A percentile compares a stretch with the other conserved stretches of the same genome.
These are phyloP conservation scores for Xylariaceae sp. DNA, from an alignment of 2,329 filamentous ascomycete species.

Conservation along the genomic window DNA sequence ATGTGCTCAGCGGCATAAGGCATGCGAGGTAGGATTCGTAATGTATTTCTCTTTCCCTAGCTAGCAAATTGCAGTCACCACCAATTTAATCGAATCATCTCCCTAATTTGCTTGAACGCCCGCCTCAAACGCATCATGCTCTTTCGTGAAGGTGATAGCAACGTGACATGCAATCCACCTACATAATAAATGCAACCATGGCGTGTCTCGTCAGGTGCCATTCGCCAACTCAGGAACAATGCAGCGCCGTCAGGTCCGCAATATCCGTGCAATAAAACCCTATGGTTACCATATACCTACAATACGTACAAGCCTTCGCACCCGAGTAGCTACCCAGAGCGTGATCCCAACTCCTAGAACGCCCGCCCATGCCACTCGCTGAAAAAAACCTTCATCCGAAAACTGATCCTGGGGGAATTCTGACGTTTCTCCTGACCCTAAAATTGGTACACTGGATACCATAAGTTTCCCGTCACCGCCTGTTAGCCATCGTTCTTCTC, in stretches of 20 bases:
- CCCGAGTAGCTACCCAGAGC: background rate
- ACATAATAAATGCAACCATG: background rate
- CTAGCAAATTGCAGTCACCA: background rate
- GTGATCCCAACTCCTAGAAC: slow-evolving; percentile 1
- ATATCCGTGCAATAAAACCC: too few species aligned
- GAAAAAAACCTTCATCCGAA: background rate
- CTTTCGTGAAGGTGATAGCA: too few species aligned
- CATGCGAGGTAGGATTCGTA: slow-evolving; percentile 10
- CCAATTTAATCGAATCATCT: too few species aligned
- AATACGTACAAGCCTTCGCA: background rate
- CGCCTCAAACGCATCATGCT: too few species aligned
- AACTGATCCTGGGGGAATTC: too few species aligned
- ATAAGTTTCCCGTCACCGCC: too few species aligned
- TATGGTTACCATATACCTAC: background rate
- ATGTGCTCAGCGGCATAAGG: background rate
- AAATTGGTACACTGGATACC: too few species aligned
- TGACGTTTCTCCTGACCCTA: background rate
- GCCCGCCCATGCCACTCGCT: slow-evolving; percentile 3
- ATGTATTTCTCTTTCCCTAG: background rate
- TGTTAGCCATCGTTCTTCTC: too few species aligned
- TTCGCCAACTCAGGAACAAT: background rate
- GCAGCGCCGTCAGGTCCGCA: background rate
- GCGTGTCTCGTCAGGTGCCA: background rate
- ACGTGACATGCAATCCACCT: too few species aligned
- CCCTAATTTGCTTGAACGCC: too few species aligned